Conservation (phyloP, 2,329 filamentous ascomycete species). For the Thermoascus crustaceus region DNA sequence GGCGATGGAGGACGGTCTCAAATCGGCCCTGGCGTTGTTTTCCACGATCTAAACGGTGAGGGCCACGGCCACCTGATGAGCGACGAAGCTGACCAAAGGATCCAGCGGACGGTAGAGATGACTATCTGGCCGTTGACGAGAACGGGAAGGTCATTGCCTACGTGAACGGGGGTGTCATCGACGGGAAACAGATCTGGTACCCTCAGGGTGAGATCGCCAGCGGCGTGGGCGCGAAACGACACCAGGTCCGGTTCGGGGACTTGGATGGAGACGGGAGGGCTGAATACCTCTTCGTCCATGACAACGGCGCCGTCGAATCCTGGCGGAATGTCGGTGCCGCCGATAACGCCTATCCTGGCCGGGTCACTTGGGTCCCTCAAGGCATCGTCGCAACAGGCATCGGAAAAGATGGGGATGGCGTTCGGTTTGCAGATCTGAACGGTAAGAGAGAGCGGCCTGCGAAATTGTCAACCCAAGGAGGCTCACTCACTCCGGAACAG, state of each 20-base stretch:
- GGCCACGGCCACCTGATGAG: too few species aligned
- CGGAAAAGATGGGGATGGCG: not conserved
- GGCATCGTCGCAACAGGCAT: conserved; percentile 7
- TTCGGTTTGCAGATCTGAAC: conserved; percentile 8
- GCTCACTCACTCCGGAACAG: too few species aligned
- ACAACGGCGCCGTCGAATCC: conserved; percentile 2
- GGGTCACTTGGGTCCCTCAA: conserved; percentile 3
- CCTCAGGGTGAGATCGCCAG: conserved; percentile 3
- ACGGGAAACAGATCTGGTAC: not conserved
- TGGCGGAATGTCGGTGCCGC: conserved; percentile 1
- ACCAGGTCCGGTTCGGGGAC: conserved; percentile 5
- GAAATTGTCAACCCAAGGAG: too few species aligned
- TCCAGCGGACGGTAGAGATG: too few species aligned
- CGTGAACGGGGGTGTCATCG: conserved; percentile 4
- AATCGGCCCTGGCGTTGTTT: too few species aligned
- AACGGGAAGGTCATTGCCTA: conserved; percentile 6
- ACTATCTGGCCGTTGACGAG: too few species aligned
- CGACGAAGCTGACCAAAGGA: too few species aligned
- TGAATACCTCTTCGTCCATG: conserved; percentile 4
- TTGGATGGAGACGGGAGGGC: conserved; percentile 5
- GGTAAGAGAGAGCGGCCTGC: too few species aligned
- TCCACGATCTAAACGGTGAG: too few species aligned
- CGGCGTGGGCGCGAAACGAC: conserved; percentile 1
- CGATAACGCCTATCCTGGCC: not conserved
- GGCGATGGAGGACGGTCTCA: too few species aligned